Percentiles rank a stretch among this genome's conserved stretches.
Conservation (phyloP, 495 filamentous ascomycete genomes). For the Hyaloscypha variabilis region DNA sequence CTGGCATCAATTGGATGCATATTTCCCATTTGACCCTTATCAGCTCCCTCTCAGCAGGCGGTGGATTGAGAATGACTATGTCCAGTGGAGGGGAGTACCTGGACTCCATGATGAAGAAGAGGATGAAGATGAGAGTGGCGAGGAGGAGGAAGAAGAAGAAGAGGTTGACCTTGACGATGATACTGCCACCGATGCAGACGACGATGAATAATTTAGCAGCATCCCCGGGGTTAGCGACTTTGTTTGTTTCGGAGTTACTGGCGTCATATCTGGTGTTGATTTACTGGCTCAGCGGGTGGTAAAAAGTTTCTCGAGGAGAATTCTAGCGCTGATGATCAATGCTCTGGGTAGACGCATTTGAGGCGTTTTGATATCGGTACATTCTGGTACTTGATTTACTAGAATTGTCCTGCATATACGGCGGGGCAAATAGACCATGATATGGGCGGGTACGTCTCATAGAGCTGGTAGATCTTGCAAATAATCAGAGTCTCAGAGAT, state of each 20-base stretch:
- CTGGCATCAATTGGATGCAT: conserved; percentile 80
- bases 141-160: conserved; percentile 49
- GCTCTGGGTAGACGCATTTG: not conserved
- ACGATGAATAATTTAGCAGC: conserved; percentile 26
- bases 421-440: not conserved
- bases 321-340: not conserved
- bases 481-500: not conserved
- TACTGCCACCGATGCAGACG: conserved; percentile 34
- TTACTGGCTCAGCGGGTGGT: not conserved
- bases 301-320: not conserved
- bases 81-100: conserved; percentile 78
- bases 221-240: not conserved
- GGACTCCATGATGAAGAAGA: conserved; percentile 65
- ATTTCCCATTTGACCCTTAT: conserved; percentile 98
- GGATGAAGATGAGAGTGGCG: conserved; percentile 56
- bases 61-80: conserved; percentile 86
- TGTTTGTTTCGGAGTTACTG: not conserved
- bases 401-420: not conserved
- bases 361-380: conserved; percentile 1
- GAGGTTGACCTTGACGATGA: conserved; percentile 49
- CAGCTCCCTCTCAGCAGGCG: conserved; percentile 78
- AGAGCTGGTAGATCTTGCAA: not conserved
- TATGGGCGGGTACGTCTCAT: not conserved
- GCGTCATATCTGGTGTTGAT: not conserved
- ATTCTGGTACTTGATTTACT: not conserved